Evolutionary conservation across 305 asterid genomes (phyloP), one percentile per base, ranked within the genome.

Genomic region (Fraxinus ornus): DNA sequence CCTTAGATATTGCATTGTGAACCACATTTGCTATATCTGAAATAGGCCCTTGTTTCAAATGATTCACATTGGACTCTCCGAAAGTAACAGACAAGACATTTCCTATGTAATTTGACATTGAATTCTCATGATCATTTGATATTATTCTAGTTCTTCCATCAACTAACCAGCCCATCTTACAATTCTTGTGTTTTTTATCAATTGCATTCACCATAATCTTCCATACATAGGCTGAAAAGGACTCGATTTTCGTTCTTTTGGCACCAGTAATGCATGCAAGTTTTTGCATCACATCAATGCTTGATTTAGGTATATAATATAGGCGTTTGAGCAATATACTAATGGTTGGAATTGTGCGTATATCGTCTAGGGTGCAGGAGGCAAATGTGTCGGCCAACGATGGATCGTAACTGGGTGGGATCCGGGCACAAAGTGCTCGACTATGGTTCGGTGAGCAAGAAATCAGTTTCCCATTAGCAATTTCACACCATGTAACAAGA

Each of bases 161-260:
- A 0, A 92, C 84, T 81, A 90, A 79, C 92, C 92, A 90, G 21
- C 96, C 94, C 81, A 90, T 84, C 81, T 84, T 90, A 87, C 96
- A 89, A 9, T 35, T 32, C 13, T 77, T 35, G 3, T 89, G 85
- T 37, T 72, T 68, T 75, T 80, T 70, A 36, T 84, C 76, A 13
- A 87, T 81, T 13, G 86, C 85, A 60, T 81, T 78, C 1, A 81
- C 91, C 94, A 90, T 86, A 77, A 86, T 75, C 80, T 89, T 88
- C 96, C 96, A 89, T 17, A 92, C 24, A 47, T 88, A 89, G 10
- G 94, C 90, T 2, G 91, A 89, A 62, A 89, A 89, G 0, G 92
- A 89, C 89, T 88, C 94, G 0, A 88, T 90, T 86, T 91, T 91
- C 13, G 94, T 88, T 81, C 89, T 88, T 77, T 79, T 84, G 3